Percentiles rank a stretch among this genome's conserved stretches.
Conservation (phyloP, 495 filamentous ascomycete genomes). For the Trichoderma reesei region DNA sequence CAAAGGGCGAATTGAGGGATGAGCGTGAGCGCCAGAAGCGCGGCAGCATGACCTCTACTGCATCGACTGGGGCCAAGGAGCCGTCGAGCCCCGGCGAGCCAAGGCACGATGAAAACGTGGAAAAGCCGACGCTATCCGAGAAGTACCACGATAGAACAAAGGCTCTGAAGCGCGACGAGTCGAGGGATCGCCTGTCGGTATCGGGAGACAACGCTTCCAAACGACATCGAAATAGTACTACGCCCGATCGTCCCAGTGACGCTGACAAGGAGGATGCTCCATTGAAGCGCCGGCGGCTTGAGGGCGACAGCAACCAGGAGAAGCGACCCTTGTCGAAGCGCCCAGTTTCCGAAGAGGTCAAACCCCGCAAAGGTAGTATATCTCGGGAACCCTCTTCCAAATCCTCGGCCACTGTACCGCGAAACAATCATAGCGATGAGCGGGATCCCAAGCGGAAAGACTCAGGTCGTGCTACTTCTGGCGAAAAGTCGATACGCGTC, state of each 20-base stretch:
- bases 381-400: conserved; percentile 17
- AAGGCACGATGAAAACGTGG: conserved; percentile 27
- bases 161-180: conserved; percentile 45
- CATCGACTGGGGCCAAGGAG: conserved; percentile 28
- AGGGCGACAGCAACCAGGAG: conserved; percentile 32
- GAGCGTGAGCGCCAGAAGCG: conserved; percentile 45
- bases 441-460: conserved; percentile 28
- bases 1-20: conserved; percentile 46
- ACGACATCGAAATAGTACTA: conserved; percentile 55
- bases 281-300: conserved; percentile 39
- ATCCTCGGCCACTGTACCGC: conserved; percentile 23
- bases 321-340: conserved; percentile 24
- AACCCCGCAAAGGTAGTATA: conserved; percentile 25
- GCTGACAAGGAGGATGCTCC: conserved; percentile 44
- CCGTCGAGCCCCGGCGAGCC: conserved; percentile 32
- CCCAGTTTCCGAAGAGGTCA: conserved; percentile 24
- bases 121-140: conserved; percentile 29
- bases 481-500: conserved; percentile 33
- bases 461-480: conserved; percentile 24
- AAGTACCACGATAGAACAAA: conserved; percentile 41
- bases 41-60: conserved; percentile 37
- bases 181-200: conserved; percentile 39
- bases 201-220: conserved; percentile 47
- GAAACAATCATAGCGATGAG: conserved; percentile 21
- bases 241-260: conserved; percentile 51